These are phyloP conservation scores for Sporisorium iseilematis-ciliati DNA, from an alignment of 1,284 basidiomycete species.

Conservation along the genomic window DNA sequence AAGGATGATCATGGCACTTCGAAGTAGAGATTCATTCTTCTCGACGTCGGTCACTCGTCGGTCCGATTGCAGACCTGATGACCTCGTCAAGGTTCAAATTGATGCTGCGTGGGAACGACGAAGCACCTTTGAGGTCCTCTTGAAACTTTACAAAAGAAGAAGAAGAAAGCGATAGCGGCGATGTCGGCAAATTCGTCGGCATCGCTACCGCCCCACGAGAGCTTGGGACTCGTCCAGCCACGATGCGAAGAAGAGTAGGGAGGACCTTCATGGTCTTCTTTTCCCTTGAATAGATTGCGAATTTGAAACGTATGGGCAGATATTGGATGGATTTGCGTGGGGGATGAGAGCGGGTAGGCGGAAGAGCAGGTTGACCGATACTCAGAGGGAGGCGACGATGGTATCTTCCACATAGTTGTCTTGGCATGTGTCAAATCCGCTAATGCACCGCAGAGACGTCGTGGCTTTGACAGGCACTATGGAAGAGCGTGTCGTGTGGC, in stretches of 20 bases:
- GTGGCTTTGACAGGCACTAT: too few species aligned
- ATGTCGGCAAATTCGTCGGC: not conserved
- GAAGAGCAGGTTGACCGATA: too few species aligned
- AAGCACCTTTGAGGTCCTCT: too few species aligned
- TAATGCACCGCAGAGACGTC: too few species aligned
- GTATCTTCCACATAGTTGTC: not conserved
- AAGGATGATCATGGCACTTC: too few species aligned
- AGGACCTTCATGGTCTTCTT: too few species aligned
- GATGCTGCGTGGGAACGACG: not conserved
- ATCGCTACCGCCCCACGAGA: too few species aligned
- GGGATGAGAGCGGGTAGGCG: not conserved
- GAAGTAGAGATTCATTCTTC: not conserved
- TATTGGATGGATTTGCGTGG: not conserved
- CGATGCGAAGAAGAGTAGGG: too few species aligned
- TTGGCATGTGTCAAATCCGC: not conserved
- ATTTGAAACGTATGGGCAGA: not conserved
- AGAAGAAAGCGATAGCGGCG: not conserved
- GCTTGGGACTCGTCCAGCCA: too few species aligned
- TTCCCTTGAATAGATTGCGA: too few species aligned
- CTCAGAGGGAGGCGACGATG: too few species aligned
- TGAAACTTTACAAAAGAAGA: not conserved
- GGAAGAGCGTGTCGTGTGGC: conserved; percentile 9
- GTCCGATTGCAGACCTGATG: not conserved
- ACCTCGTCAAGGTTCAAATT: not conserved
- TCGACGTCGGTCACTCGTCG: not conserved